A percentile compares a stretch with the other conserved stretches of the same genome.
phyloP scores from a whole-genome alignment of 2,329 filamentous ascomycete genomes.

The Fusarium decemcellulare region DNA sequence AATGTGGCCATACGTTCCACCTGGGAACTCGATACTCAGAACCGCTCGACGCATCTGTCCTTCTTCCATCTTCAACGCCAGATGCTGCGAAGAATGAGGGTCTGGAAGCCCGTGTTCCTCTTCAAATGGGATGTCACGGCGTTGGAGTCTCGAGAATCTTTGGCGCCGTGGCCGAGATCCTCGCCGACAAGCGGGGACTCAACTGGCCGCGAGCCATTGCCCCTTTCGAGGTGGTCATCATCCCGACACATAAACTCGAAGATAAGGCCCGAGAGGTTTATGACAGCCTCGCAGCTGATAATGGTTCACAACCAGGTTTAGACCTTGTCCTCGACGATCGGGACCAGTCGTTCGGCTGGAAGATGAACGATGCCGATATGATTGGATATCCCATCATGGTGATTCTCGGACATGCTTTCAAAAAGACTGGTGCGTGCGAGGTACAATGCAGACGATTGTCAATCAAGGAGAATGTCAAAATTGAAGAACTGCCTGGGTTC shows the following conservation, averaged over 20 bases:
- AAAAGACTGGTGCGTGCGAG: constrained; percentile 72
- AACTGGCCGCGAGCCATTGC: constrained; percentile 92
- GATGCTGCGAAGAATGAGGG: constrained; percentile 21
- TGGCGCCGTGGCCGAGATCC: constrained; percentile 84
- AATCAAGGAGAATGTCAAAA: constrained; percentile 70
- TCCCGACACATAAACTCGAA: constrained; percentile 65
- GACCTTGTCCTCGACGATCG: constrained; percentile 85
- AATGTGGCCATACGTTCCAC: constrained; percentile 96
- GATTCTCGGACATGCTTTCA: constrained; percentile 82
- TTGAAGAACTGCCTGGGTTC: constrained; percentile 60
- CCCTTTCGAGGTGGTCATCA: constrained; percentile 82
- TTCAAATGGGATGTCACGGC: constrained; percentile 97
- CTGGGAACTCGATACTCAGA: constrained; percentile 90
- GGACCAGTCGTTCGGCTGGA: constrained; percentile 80
- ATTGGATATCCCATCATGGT: constrained; percentile 90
- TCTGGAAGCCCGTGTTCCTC: constrained; percentile 59
- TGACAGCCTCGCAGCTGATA: constrained; percentile 64
- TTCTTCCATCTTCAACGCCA: constrained; percentile 47
- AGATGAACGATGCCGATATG: constrained; percentile 89
- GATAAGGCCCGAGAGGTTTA: constrained; percentile 72
- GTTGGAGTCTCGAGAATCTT: constrained; percentile 95
- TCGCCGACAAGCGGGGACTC: constrained; percentile 80
- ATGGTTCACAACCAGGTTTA: constrained; percentile 49
- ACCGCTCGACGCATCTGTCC: constrained; percentile 77
- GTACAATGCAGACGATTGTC: constrained; percentile 82